Evolutionary conservation across 768 basidiomycete genomes (phyloP).

Genomic region (Fibroporia radiculosa): DNA sequence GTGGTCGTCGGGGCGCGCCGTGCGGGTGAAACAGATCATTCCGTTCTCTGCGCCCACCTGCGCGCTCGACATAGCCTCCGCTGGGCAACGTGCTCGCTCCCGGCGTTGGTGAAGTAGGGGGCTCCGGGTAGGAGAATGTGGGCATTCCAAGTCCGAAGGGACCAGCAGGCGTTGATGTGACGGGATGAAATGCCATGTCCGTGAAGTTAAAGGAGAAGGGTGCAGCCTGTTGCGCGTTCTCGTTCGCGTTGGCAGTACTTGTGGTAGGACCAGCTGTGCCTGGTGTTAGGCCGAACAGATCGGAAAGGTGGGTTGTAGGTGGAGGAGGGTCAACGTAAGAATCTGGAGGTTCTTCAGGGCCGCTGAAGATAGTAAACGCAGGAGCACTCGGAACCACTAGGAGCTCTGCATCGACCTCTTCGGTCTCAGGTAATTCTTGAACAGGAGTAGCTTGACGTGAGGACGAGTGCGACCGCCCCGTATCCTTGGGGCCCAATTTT

Average conservation of each 20-base stretch:
- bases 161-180: conserved; percentile 20
- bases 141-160: conserved; percentile 7
- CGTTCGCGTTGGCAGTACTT: conserved; percentile 22
- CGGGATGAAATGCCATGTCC: conserved; percentile 14
- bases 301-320: conserved; percentile 44
- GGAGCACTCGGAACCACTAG: conserved; percentile 23
- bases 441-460: neutral
- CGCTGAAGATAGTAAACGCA: conserved; percentile 44
- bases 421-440: neutral
- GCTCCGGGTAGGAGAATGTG: conserved; percentile 32
- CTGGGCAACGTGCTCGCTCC: conserved; percentile 21
- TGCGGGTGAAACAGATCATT: conserved; percentile 18
- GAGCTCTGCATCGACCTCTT: neutral
- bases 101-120: conserved; percentile 53
- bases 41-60: conserved; percentile 17
- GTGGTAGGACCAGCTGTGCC: conserved; percentile 24
- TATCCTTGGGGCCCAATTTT: conserved; percentile 20
- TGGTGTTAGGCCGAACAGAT: conserved; percentile 37
- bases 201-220: conserved; percentile 21
- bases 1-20: conserved; percentile 9
- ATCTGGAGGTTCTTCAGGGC: conserved; percentile 25
- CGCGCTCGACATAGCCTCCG: conserved; percentile 18
- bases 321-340: conserved; percentile 27
- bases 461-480: neutral
- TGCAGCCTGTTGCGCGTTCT: neutral